These are phyloP conservation scores for Cordyceps cateniannulata DNA, from an alignment of 2,329 filamentous ascomycete genomes.

Conservation along the genomic window DNA sequence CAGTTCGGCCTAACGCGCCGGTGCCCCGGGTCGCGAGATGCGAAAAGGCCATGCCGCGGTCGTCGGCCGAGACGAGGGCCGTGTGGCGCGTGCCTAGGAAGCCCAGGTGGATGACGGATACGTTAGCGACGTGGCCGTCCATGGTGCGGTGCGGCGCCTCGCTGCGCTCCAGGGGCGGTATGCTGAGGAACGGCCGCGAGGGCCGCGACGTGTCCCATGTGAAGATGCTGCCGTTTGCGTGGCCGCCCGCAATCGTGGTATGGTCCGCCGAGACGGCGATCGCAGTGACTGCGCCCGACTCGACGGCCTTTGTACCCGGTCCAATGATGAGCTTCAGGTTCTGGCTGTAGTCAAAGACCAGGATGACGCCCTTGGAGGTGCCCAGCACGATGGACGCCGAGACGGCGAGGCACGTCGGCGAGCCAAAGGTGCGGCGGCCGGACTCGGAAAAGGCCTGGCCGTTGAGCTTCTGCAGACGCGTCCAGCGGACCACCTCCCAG, in stretches of 20 bases:
- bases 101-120: conserved; percentile 80
- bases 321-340: conserved; percentile 91
- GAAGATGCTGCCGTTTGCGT: conserved; percentile 86
- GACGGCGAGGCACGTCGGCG: conserved; percentile 81
- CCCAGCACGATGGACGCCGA: conserved; percentile 85
- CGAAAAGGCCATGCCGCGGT: conserved; percentile 95
- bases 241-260: conserved; percentile 82
- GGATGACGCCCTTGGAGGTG: conserved; percentile 87
- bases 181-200: conserved; percentile 82
- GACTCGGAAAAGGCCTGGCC: conserved; percentile 87
- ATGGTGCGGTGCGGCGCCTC: conserved; percentile 58
- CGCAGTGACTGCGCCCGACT: conserved; percentile 81
- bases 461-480: conserved; percentile 81
- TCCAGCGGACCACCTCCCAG: conserved; percentile 98
- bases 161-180: conserved; percentile 65
- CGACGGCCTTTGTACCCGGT: conserved; percentile 86
- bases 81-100: conserved; percentile 92
- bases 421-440: conserved; percentile 86
- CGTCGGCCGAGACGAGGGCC: conserved; percentile 89
- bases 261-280: conserved; percentile 91
- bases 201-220: conserved; percentile 87
- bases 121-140: conserved; percentile 77
- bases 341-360: conserved; percentile 97
- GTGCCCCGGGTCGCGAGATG: conserved; percentile 90
- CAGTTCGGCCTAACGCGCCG: conserved; percentile 73